Evolutionary conservation across 176 grass and related monocot species (phyloP).

Genomic region (Avena sativa): DNA sequence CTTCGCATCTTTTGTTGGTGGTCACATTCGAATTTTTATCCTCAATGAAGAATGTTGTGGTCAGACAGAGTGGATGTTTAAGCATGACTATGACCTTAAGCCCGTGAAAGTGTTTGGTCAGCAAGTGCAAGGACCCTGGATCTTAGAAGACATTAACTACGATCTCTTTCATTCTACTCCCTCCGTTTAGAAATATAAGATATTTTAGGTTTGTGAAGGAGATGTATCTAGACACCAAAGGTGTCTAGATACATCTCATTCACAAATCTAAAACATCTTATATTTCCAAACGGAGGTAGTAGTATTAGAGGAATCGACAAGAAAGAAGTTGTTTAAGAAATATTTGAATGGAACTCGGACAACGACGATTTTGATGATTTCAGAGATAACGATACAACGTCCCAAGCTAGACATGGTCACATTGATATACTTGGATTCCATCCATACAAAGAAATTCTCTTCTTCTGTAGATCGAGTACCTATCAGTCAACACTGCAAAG

Average conservation of each 20-base stretch:
- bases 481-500: background rate
- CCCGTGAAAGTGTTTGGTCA: background rate
- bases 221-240: too few species aligned
- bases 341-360: background rate
- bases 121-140: background rate
- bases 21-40: background rate
- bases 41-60: background rate
- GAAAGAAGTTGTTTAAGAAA: background rate
- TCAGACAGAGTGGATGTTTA: background rate
- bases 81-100: background rate
- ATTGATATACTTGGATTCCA: slow-evolving; percentile 16
- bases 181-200: too few species aligned
- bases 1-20: background rate
- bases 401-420: background rate
- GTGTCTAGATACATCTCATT: too few species aligned
- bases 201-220: too few species aligned
- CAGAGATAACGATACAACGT: background rate
- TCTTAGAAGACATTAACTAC: background rate
- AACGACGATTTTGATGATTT: background rate
- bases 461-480: background rate
- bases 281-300: too few species aligned
- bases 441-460: background rate
- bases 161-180: background rate
- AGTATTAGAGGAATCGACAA: background rate
- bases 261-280: too few species aligned